Base-by-base conservation (phyloP, 2,329 filamentous ascomycete species). In the Nectriaceae sp. region DNA sequence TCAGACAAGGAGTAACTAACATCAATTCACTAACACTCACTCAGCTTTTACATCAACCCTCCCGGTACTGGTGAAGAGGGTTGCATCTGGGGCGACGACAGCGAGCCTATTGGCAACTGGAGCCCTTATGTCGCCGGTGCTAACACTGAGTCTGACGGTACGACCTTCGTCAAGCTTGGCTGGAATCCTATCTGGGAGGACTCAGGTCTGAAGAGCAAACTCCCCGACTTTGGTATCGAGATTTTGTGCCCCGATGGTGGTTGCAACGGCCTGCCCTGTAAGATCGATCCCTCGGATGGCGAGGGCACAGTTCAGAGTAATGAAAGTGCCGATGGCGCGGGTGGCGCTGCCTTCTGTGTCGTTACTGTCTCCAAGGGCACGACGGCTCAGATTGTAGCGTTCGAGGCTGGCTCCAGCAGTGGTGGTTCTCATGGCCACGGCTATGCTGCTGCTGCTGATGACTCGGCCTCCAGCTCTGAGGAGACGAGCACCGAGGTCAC, bases 241-340 rank as follows among this genome's bases (percentile, higher is more conserved):
- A 83, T 93, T 56, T 81, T 85, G 62, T 93, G 89, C 65, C 77
- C 79, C 5, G 77, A 78, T 24, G 78, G 76, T 20, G 72, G 77
- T 47, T 93, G 89, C 73, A 84, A 84, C 60, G 88, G 88, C 13
- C 71, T 88, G n/a, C 88, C 88, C 8, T 92, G 89, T 72, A 76
- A 77, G 51, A 89, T 90, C 57, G 79, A 89, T 58, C 83, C 86
- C 5, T 71, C 75, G 20, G 73, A 79, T 41, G 72, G 65, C 10
- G 74, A 84, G 45, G 83, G 82, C 44, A 75, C 77, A 36, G 82
- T 91, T 47, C 74, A 69, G 8, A 87, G 85, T 60, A 68, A 76
- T 16, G 68, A 76, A 18, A 63, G 70, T 22, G 73, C 80, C 33
- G 69, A 70, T 15, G 88, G 88, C 42, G 88, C 87, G 15, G 87